Evolutionary conservation across 768 basidiomycete species (phyloP), one percentile per base, ranked within the genome.

Genomic region (Rhizopogon rudus): DNA sequence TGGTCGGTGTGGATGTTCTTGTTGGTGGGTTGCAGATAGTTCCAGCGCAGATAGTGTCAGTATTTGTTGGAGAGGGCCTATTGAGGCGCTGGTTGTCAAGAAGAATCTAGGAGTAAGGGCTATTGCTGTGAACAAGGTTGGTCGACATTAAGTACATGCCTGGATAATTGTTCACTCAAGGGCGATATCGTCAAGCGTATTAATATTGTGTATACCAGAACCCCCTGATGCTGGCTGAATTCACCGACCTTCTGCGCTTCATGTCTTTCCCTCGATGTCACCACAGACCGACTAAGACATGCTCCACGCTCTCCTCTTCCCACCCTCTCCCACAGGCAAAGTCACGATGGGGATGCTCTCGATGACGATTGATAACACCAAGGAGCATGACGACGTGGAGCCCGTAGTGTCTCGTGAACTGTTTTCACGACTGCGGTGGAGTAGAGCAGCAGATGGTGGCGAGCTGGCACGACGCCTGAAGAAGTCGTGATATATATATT

Each of bases 31-130:
- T 40, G 1, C 59, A 91, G 90, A 53, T 78, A 82, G 63, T 96
- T 94, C 86, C 91, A 96, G 72, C 96, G 94, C 73, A 84, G 93
- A 64, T 95, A 99, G 71, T 96, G 93, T 68, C 91, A 97, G 65
- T 96, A 98, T 69, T 73, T 98, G 61, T 76, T 98, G 50, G 95
- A 98, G 79, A 95, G 80, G 95, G 46, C 94, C 96, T 6, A 98
- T 99, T 57, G 96, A 99, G 73, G 93, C 96, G 5, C 84, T 97
- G 50, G 89, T 96, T 31, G 96, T 96, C 17, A 99, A 99, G 80
- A 98, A 98, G 84, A 98, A 98, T 70, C 77, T 99, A 41, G 96
- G 98, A 75, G 95, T 97, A 17, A 84, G 96, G 57, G 95, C 94
- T 4, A 79, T 95, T 37, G 93, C 94, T 1, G 85, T 98, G 57